Base-by-base conservation (phyloP, 148 eudicot genomes). In the Chenopodium formosanum region DNA sequence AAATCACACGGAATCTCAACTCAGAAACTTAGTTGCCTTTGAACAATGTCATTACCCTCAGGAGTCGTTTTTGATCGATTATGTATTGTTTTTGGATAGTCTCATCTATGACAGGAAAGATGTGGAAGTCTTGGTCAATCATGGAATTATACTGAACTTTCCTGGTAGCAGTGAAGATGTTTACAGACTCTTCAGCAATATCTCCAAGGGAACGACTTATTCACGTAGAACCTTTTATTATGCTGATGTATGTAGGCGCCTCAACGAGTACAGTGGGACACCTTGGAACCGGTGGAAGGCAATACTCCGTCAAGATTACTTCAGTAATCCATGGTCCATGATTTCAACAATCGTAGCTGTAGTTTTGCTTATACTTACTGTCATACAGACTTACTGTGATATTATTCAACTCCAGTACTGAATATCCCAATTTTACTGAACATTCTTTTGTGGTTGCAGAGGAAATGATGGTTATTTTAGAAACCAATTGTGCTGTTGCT, bases 301-400 rank as follows among this genome's bases (percentile, higher is more conserved):
- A 2, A 87, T 85, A 29, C 73, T 87, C 9, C 78, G 84, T 22
- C 86, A 79, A 14, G 88, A 87, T 50, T 87, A 87, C 70, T 87
- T 87, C 71, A 85, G 80, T 74, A 85, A 85, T 70, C 89, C 88
- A 3, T 87, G 89, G 89, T 85, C 89, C 1, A 69, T 78, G 48
- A 81, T 87, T 53, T 85, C 89, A 14, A 72, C 82, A 10, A 66
- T 85, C 1, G 88, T 83, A 71, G 89, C 88, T 37, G 17, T 85
- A 44, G 75, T 83, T 4, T 84, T 87, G 70, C 81, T 85, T 12
- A 65, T 87, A 48, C 84, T 85, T 65, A 85, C 84, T 19, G 82
- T 85, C 14, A 82, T 83, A 34, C 89, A 85, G 73, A 87, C 89
- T 48, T 82, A 82, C 52, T 85, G 85, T 79, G 85, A 82, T 75